Base-by-base conservation (phyloP, 768 basidiomycete species). In the Pleurotus cornucopiae region DNA sequence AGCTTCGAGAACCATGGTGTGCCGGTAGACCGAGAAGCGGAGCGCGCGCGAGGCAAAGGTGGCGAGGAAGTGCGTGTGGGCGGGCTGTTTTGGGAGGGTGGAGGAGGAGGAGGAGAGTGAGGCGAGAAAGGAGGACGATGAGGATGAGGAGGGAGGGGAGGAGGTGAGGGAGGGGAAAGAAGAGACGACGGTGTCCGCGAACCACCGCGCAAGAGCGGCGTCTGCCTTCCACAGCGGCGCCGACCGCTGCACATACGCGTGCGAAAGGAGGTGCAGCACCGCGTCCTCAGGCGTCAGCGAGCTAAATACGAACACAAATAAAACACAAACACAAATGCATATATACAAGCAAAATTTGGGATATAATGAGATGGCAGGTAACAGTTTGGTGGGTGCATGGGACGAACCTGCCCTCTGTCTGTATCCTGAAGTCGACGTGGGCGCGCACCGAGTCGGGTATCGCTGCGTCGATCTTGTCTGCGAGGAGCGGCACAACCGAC, bases 211-310 rank as follows among this genome's bases (percentile, higher is more conserved):
- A 30, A 79, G 74, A 1, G 67, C 63, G 0, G 87, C 73, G 12
- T 87, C 84, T 34, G 30, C 30, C 73, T 95, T 98, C 94, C 94
- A 98, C 2, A 96, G 67, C 0, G 84, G 67, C 6, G 71, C 76
- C 0, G 91, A 89, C 5, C 92, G 87, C 43, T 88, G 83, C 3
- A 81, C 90, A 67, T 98, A 98, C 20, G 98, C 82, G 64, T 94
- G 91, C 0, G 91, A 89, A 3, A 98, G 79, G 6, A 97, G 81
- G 61, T 97, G 88, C 0, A 93, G 71, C 2, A 80, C 67, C 0
- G 80, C 78, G 6, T 74, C 69, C 21, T 79, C 65, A 13, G 72
- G 66, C 0, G 72, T 63, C 14, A 81, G 65, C 54, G 65, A 67
- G 48, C 81, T 76, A 61, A 62, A 57, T 12, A 52, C 45, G 16